Evolutionary conservation across 495 filamentous ascomycete species (phyloP).

Genomic region (Aspergillus panamensis): DNA sequence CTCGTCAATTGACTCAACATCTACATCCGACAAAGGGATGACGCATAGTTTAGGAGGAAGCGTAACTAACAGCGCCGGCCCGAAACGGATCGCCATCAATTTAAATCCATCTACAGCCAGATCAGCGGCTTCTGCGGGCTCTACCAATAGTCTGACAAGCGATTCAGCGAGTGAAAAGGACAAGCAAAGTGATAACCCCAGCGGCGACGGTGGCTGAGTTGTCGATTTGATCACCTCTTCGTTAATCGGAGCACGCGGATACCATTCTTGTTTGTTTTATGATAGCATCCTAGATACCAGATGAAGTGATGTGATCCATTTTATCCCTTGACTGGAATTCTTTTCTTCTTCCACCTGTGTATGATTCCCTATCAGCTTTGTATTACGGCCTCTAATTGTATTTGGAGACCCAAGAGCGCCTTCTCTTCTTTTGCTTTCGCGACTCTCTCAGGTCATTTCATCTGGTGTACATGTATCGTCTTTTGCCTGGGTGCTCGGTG

Average conservation of each 20-base stretch:
- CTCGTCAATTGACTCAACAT: constrained; percentile 34
- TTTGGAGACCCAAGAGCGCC: neutral
- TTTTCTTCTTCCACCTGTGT: constrained; percentile 21
- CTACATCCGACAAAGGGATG: constrained; percentile 30
- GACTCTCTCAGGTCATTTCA: constrained; percentile 12
- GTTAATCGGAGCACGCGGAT: neutral
- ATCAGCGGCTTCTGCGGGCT: constrained; percentile 16
- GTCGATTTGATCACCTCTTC: constrained; percentile 8
- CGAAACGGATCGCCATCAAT: constrained; percentile 52
- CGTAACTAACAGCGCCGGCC: constrained; percentile 30
- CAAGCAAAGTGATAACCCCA: constrained; percentile 32
- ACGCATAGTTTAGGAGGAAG: constrained; percentile 22
- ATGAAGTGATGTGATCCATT: constrained; percentile 30
- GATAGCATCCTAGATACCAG: constrained; percentile 42
- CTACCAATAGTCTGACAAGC: constrained; percentile 13
- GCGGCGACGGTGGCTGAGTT: constrained; percentile 27
- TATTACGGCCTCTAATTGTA: constrained; percentile 6
- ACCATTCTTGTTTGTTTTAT: constrained; percentile 26
- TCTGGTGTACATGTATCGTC: constrained; percentile 17
- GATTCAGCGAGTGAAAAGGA: constrained; percentile 38
- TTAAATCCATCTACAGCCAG: constrained; percentile 29
- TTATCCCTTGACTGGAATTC: constrained; percentile 18
- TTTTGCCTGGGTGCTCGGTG: constrained; percentile 2
- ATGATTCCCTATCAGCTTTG: constrained; percentile 31
- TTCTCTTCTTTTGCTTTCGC: constrained; percentile 13